These are phyloP conservation scores for Blastobotrys robertii DNA, from an alignment of 805 yeast species.

Conservation along the genomic window DNA sequence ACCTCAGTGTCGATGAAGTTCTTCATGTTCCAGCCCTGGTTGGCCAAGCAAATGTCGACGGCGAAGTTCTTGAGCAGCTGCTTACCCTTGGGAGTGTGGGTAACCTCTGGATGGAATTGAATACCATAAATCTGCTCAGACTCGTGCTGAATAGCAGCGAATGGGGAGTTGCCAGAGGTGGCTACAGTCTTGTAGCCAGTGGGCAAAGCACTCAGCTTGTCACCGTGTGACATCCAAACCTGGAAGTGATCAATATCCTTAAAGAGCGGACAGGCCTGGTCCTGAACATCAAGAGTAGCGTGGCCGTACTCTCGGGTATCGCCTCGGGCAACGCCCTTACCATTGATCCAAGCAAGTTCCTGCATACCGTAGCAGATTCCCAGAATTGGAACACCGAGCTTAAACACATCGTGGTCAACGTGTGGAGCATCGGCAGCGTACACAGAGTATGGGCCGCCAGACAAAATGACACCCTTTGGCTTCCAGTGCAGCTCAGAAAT, in stretches of 20 bases:
- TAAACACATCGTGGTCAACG: slow-evolving; percentile 88
- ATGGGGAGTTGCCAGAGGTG: slow-evolving; percentile 89
- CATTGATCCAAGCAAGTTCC: slow-evolving; percentile 96
- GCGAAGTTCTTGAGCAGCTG: slow-evolving; percentile 85
- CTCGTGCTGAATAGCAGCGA: slow-evolving; percentile 80
- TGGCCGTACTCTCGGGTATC: slow-evolving; percentile 98
- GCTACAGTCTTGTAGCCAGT: slow-evolving; percentile 83
- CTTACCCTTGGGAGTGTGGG: slow-evolving; percentile 91
- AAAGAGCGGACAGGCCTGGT: slow-evolving; percentile 60
- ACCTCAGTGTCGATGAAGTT: slow-evolving; percentile 96
- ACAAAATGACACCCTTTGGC: slow-evolving; percentile 91
- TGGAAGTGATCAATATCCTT: slow-evolving; percentile 85
- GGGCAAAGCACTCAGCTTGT: slow-evolving; percentile 86
- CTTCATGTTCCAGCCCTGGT: slow-evolving; percentile 94
- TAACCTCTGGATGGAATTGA: slow-evolving; percentile 98
- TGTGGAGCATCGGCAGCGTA: slow-evolving; percentile 94
- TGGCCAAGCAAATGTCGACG: slow-evolving; percentile 75
- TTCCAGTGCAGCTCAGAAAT: slow-evolving; percentile 85
- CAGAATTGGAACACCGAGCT: slow-evolving; percentile 83
- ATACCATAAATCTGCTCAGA: slow-evolving; percentile 76
- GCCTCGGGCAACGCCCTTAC: slow-evolving; percentile 89
- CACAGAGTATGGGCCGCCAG: slow-evolving; percentile 98
- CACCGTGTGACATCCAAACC: slow-evolving; percentile 99
- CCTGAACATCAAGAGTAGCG: slow-evolving; percentile 73
- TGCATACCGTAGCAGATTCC: slow-evolving; percentile 99